These are phyloP conservation scores for Penicillium roqueforti DNA, from an alignment of 495 filamentous ascomycete species.

Conservation along the genomic window DNA sequence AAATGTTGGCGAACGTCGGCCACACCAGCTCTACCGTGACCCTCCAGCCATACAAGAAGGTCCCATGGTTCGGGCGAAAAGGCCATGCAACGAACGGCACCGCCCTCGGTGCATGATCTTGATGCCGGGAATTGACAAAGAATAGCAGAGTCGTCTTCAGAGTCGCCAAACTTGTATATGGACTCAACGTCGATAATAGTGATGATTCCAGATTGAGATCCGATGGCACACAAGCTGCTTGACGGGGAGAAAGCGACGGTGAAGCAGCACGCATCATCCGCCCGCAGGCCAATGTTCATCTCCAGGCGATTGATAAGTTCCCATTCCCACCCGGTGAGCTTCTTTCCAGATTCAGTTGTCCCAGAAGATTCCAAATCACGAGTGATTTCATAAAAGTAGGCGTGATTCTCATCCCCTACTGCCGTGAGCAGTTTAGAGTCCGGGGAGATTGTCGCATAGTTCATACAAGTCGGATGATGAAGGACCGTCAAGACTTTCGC, in stretches of 20 bases:
- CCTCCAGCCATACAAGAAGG: conserved; percentile 89
- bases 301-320: conserved; percentile 32
- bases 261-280: conserved; percentile 54
- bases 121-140: conserved; percentile 54
- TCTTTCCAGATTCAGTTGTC: conserved; percentile 41
- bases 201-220: conserved; percentile 67
- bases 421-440: conserved; percentile 76
- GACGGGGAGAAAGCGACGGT: conserved; percentile 68
- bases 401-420: conserved; percentile 77
- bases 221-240: conserved; percentile 63
- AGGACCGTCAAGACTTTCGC: conserved; percentile 60
- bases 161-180: conserved; percentile 35
- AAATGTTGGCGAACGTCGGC: conserved; percentile 80
- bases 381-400: conserved; percentile 68
- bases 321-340: conserved; percentile 40
- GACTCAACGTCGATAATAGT: conserved; percentile 60
- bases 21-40: conserved; percentile 76
- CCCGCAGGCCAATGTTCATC: conserved; percentile 33
- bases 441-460: conserved; percentile 87
- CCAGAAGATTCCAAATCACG: conserved; percentile 38
- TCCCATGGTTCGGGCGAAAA: conserved; percentile 90
- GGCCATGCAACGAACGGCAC: conserved; percentile 84
- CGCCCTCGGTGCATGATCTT: conserved; percentile 53
- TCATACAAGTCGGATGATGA: conserved; percentile 74
- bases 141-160: conserved; percentile 35